These are phyloP conservation scores for Arthrinium phaeospermum DNA, from an alignment of 2,329 filamentous ascomycete species.

Conservation along the genomic window DNA sequence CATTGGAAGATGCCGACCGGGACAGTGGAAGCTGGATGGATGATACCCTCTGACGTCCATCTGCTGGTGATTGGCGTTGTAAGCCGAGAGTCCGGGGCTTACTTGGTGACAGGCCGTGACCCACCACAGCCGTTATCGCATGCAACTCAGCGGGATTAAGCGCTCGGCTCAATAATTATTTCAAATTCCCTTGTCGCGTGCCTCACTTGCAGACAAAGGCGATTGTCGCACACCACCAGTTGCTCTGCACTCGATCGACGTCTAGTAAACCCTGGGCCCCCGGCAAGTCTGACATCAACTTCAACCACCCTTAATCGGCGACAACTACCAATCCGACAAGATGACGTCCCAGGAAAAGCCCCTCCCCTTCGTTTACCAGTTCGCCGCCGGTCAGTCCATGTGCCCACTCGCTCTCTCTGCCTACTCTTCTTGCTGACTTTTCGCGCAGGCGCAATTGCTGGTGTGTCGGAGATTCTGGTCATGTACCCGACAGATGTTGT, in stretches of 20 bases:
- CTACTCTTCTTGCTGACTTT: constrained; percentile 34
- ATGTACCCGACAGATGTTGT: constrained; percentile 99
- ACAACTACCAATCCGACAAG: constrained; percentile 36
- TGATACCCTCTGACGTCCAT: background rate
- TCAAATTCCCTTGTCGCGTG: constrained; percentile 17
- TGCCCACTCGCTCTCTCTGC: constrained; percentile 30
- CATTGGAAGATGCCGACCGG: background rate
- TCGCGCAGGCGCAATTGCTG: constrained; percentile 81
- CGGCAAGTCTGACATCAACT: background rate
- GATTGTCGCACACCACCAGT: constrained; percentile 11
- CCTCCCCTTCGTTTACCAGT: constrained; percentile 92
- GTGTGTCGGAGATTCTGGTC: constrained; percentile 94
- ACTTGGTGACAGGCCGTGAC: background rate
- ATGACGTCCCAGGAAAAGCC: constrained; percentile 72
- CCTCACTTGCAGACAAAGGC: background rate
- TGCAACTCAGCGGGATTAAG: constrained; percentile 4
- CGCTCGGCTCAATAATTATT: constrained; percentile 9
- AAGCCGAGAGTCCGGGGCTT: constrained; percentile 6
- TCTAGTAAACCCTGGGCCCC: background rate
- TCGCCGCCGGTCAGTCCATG: constrained; percentile 77
- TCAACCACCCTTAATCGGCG: background rate
- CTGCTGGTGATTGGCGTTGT: background rate
- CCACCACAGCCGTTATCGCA: constrained; percentile 13
- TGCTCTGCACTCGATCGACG: constrained; percentile 4
- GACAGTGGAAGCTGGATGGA: background rate